phyloP scores from a whole-genome alignment of 495 filamentous ascomycete species.

The Xylaria flabelliformis region DNA sequence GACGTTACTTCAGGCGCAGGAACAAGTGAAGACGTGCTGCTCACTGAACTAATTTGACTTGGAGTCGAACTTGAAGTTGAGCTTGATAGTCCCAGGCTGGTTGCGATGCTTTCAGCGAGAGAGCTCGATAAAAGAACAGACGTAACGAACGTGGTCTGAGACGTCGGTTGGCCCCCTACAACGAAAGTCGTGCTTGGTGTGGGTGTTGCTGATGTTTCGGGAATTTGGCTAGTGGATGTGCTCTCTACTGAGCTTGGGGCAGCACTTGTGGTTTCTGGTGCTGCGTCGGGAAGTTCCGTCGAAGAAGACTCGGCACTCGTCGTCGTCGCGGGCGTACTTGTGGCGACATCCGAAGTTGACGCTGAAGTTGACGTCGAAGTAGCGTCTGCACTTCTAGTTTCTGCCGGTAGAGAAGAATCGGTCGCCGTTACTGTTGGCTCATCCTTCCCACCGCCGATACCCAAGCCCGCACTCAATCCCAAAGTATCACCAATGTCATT shows the following conservation, averaged over 20 bases:
- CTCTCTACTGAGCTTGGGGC: slow-evolving; percentile 31
- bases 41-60: neutral
- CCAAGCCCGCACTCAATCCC: slow-evolving; percentile 26
- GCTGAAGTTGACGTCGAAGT: slow-evolving; percentile 15
- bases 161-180: slow-evolving; percentile 15
- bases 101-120: slow-evolving; percentile 32
- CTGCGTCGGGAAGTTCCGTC: slow-evolving; percentile 23
- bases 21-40: neutral
- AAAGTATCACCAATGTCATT: slow-evolving; percentile 33
- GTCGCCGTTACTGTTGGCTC: slow-evolving; percentile 11
- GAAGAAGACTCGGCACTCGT: slow-evolving; percentile 13
- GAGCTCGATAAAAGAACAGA: slow-evolving; percentile 32
- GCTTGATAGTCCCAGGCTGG: slow-evolving; percentile 35
- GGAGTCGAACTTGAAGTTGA: slow-evolving; percentile 17
- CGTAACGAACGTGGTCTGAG: slow-evolving; percentile 38
- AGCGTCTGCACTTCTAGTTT: slow-evolving; percentile 5
- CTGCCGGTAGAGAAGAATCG: neutral
- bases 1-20: neutral
- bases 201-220: slow-evolving; percentile 27
- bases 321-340: slow-evolving; percentile 1
- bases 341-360: slow-evolving; percentile 3
- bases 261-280: slow-evolving; percentile 30
- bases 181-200: slow-evolving; percentile 28
- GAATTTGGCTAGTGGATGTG: slow-evolving; percentile 18
- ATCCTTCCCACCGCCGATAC: slow-evolving; percentile 27